These are phyloP conservation scores for Crucihimalaya himalaica DNA, from an alignment of 345 rosid genomes.

Conservation along the genomic window DNA sequence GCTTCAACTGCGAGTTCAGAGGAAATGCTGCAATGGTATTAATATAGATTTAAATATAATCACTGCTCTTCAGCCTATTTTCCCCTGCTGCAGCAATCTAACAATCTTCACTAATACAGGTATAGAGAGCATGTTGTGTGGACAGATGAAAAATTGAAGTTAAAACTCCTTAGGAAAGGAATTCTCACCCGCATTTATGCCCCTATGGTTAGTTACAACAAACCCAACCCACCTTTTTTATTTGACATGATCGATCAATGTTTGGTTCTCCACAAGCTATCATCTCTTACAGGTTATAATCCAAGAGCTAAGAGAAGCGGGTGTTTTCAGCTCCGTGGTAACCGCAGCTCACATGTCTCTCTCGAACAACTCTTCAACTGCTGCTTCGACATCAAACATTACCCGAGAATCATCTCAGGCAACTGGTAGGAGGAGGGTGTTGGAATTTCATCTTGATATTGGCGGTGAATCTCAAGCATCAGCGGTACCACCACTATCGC, in stretches of 20 bases:
- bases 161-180: constrained; percentile 77
- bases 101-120: constrained; percentile 41
- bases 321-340: constrained; percentile 62
- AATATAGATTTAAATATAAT: not conserved
- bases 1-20: constrained; percentile 93
- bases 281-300: constrained; percentile 56
- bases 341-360: constrained; percentile 34
- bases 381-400: constrained; percentile 10
- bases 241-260: not conserved
- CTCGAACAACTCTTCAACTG: constrained; percentile 21
- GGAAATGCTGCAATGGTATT: constrained; percentile 91
- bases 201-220: constrained; percentile 69
- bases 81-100: not conserved
- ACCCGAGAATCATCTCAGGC: constrained; percentile 30
- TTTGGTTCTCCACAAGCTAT: constrained; percentile 31
- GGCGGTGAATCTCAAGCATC: constrained; percentile 20
- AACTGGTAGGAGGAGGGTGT: constrained; percentile 34
- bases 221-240: not conserved
- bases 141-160: constrained; percentile 58
- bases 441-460: constrained; percentile 27
- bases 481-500: constrained; percentile 37
- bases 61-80: constrained; percentile 1
- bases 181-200: constrained; percentile 74
- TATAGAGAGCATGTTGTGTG: constrained; percentile 73
- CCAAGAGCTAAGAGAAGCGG: constrained; percentile 82